Evolutionary conservation across 805 yeast species (phyloP), one percentile per base, ranked within the genome.

Genomic region (Yarrowia sp.): DNA sequence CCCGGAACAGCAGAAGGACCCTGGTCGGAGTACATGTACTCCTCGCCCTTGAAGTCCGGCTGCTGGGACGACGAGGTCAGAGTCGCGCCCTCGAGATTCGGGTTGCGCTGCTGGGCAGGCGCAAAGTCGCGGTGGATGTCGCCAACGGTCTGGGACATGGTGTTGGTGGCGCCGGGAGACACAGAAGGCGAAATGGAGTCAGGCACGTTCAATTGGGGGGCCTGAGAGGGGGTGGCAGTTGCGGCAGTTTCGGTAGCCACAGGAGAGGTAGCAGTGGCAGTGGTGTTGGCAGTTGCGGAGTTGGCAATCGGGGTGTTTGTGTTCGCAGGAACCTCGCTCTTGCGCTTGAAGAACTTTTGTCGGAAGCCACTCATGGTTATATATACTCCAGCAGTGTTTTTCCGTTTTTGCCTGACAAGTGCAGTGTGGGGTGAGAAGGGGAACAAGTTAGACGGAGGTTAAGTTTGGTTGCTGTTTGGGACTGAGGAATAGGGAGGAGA

Each of bases 301-400:
- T 9, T 36, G 2, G 38, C 3, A n/a, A 17, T 5, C 20, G 43
- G 10, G 0, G 33, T 24, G 30, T 24, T 3, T 46, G 43, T 20
- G 44, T 17, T 38, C 8, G 61, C 24, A 13, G 24, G 38, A 40
- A 40, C 7, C 49, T 58, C 40, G 50, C 50, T 33, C 50, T 58
- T 58, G 30, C 64, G 64, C 33, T 58, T 58, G 64, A 58, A 58
- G 17, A 58, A 43, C 50, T 58, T 58, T 33, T 58, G 64, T 5
- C 64, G 64, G 50, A 58, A 58, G 33, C 50, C 49, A 19, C 64
- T 58, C 64, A 58, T 58, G 61, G 50, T 55, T 55, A 55, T 39
- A 55, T 58, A 42, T 39, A 4, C n/a, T 10, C 12, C 33, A 9
- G 14, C 36, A 15, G 50, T 20, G 9, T 19, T 20, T 20, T 44